These are phyloP conservation scores for Drechslerella coelobrocha DNA, from an alignment of 2,329 filamentous ascomycete species.

Conservation along the genomic window DNA sequence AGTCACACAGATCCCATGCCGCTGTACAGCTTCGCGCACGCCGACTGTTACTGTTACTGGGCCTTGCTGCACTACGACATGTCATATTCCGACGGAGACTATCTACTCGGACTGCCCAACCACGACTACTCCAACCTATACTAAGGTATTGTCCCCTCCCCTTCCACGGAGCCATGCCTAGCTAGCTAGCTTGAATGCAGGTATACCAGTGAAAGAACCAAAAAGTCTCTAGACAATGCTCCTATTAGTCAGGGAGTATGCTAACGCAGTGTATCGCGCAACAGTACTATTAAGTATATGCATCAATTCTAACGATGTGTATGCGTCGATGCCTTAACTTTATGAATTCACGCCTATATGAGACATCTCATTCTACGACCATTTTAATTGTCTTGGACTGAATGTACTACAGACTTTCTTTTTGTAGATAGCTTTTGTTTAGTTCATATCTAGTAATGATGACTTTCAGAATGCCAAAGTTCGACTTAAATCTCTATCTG, in stretches of 20 bases:
- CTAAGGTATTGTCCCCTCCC: conserved; percentile 22
- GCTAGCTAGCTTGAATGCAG: background rate
- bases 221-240: conserved; percentile 4
- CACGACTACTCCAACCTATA: conserved; percentile 9
- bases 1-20: conserved; percentile 33
- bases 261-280: background rate
- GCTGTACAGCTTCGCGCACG: conserved; percentile 25
- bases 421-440: too few species aligned
- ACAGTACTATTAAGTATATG: conserved; percentile 9
- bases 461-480: too few species aligned
- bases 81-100: conserved; percentile 32
- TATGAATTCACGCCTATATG: too few species aligned
- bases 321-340: too few species aligned
- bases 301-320: too few species aligned
- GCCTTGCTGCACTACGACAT: conserved; percentile 41
- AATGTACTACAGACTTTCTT: too few species aligned
- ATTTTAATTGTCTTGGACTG: too few species aligned
- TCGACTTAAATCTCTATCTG: too few species aligned
- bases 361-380: too few species aligned
- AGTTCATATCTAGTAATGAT: too few species aligned
- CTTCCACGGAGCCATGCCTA: too few species aligned
- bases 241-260: too few species aligned
- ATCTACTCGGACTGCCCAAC: conserved; percentile 27
- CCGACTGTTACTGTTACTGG: conserved; percentile 18
- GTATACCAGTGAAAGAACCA: background rate